A percentile compares a stretch with the other conserved stretches of the same genome.
These are phyloP conservation scores for Flaveria brownii DNA, from an alignment of 129 eudicot genomes.

Conservation along the genomic window DNA sequence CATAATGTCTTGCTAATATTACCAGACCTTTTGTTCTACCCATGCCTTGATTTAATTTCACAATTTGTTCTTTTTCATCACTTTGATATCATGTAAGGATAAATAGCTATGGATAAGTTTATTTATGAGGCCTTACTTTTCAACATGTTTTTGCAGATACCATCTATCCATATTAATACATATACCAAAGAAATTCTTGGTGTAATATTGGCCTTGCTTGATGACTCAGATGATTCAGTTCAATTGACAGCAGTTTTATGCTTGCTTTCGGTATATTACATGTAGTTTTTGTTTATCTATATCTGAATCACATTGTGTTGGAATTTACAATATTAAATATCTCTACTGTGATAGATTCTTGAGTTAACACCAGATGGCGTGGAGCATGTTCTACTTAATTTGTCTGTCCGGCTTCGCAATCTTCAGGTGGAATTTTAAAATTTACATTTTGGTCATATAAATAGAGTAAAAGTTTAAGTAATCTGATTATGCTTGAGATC, in stretches of 20 bases:
- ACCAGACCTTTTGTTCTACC: neutral
- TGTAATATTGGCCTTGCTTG: conserved; percentile 87
- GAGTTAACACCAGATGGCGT: conserved; percentile 72
- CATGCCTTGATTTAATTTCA: neutral
- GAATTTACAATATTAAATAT: neutral
- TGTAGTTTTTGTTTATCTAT: neutral
- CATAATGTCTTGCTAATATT: neutral
- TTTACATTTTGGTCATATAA: neutral
- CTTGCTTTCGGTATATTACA: conserved; percentile 63
- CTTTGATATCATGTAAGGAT: neutral
- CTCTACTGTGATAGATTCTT: conserved; percentile 59
- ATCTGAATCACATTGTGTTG: neutral
- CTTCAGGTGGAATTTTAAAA: conserved; percentile 63
- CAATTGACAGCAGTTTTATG: conserved; percentile 94
- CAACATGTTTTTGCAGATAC: conserved; percentile 66
- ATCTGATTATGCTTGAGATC: neutral
- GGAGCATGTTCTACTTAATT: conserved; percentile 73
- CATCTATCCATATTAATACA: conserved; percentile 55
- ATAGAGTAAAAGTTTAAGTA: neutral
- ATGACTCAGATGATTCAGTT: conserved; percentile 88
- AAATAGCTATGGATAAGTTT: conserved; percentile 7
- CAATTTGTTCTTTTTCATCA: neutral
- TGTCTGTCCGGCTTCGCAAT: conserved; percentile 89
- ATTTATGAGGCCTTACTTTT: conserved; percentile 17
- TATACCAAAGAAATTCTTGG: conserved; percentile 86